Conservation (phyloP, 176 grass and related monocot genomes). For the Chrysopogon serrulatus region DNA sequence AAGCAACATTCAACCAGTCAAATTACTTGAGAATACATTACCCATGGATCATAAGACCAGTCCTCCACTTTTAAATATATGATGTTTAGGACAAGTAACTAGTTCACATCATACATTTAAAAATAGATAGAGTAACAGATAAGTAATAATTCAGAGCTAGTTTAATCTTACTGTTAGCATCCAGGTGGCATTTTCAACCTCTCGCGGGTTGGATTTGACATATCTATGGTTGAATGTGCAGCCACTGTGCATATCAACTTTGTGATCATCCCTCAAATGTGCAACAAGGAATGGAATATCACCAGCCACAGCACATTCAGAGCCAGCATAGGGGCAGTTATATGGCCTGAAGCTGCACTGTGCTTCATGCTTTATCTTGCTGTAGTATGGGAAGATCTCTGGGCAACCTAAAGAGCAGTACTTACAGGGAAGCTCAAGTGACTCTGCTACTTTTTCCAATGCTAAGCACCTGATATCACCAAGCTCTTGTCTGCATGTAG, state of each 20-base stretch:
- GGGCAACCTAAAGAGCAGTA: constrained; percentile 59
- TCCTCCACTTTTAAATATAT: no score
- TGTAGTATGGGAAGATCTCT: constrained; percentile 58
- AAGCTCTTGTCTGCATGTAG: constrained; percentile 64
- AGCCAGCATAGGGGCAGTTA: constrained; percentile 57
- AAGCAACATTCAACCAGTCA: neutral
- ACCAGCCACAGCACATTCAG: constrained; percentile 60
- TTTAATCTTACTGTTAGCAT: constrained; percentile 54
- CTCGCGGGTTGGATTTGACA: constrained; percentile 51
- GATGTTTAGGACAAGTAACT: no score
- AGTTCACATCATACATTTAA: neutral
- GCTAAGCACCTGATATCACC: constrained; percentile 60
- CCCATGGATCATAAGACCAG: neutral
- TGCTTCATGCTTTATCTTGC: constrained; percentile 61
- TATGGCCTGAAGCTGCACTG: constrained; percentile 61
- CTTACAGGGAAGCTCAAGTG: constrained; percentile 55
- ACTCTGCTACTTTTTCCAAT: constrained; percentile 58
- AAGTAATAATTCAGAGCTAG: neutral
- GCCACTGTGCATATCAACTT: constrained; percentile 57
- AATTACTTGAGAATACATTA: neutral
- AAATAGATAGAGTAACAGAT: neutral
- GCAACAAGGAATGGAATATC: constrained; percentile 63
- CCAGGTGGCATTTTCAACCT: constrained; percentile 61
- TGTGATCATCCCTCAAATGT: constrained; percentile 62
- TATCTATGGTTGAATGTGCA: constrained; percentile 64